Conservation (phyloP, 306 rosid species). For the Pyrus bretschneideri region DNA sequence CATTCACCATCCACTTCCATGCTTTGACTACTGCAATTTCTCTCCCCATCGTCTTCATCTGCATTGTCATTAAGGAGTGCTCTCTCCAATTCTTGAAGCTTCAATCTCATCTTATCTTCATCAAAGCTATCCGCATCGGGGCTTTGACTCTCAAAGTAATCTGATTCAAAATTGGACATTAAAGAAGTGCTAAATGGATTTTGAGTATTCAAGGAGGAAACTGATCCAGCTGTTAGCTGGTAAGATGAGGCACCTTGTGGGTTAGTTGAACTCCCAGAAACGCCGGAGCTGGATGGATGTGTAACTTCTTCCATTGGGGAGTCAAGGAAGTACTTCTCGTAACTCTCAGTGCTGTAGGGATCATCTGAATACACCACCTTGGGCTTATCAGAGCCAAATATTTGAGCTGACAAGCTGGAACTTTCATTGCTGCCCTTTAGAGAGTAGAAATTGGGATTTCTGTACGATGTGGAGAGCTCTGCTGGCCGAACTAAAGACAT, state of each 20-base stretch:
- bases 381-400: slow-evolving; percentile 38
- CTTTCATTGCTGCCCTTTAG: slow-evolving; percentile 48
- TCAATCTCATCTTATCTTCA: slow-evolving; percentile 56
- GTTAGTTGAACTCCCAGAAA: slow-evolving; percentile 46
- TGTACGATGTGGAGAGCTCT: slow-evolving; percentile 43
- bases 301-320: slow-evolving; percentile 55
- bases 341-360: slow-evolving; percentile 57
- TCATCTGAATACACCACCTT: slow-evolving; percentile 42
- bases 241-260: slow-evolving; percentile 33
- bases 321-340: slow-evolving; percentile 71
- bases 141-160: slow-evolving; percentile 52
- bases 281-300: slow-evolving; percentile 46
- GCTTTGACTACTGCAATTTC: slow-evolving; percentile 35
- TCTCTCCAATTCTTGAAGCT: slow-evolving; percentile 83
- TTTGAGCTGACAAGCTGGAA: slow-evolving; percentile 46
- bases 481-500: slow-evolving; percentile 72
- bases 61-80: slow-evolving; percentile 69
- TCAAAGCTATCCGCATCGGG: slow-evolving; percentile 39
- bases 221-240: slow-evolving; percentile 30
- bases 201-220: slow-evolving; percentile 28
- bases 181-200: slow-evolving; percentile 33
- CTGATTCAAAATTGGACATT: slow-evolving; percentile 34
- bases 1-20: slow-evolving; percentile 86
- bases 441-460: slow-evolving; percentile 63
- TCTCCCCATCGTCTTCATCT: slow-evolving; percentile 43